A percentile compares a stretch with the other conserved stretches of the same genome.
These are phyloP conservation scores for Chlorella sp. DNA, from an alignment of 139 green algal genomes.

Conservation along the genomic window DNA sequence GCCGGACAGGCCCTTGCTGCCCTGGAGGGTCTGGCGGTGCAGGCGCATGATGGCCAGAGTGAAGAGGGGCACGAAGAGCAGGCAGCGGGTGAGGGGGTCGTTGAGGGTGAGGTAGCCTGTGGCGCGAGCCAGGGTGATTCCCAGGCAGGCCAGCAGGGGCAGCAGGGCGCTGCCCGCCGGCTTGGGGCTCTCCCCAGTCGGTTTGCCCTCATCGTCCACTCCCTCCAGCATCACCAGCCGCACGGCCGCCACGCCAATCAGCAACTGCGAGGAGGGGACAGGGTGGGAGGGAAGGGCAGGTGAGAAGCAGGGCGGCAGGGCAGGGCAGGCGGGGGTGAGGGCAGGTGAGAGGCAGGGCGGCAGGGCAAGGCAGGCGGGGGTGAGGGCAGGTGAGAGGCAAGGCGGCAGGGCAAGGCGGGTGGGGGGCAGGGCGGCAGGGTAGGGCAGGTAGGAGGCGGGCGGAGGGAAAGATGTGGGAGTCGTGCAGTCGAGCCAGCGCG, in stretches of 20 bases:
- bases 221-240: constrained; percentile 40
- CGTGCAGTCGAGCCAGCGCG: no score
- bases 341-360: no score
- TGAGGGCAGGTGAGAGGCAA: no score
- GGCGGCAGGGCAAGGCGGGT: no score
- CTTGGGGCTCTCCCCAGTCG: background rate
- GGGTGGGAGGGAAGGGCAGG: background rate
- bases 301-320: background rate
- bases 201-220: constrained; percentile 37
- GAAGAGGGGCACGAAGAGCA: constrained; percentile 41
- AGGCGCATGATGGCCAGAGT: constrained; percentile 31
- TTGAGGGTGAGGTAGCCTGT: constrained; percentile 34
- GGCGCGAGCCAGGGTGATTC: constrained; percentile 32
- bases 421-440: no score
- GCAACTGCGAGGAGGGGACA: constrained; percentile 18
- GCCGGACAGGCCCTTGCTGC: constrained; percentile 5
- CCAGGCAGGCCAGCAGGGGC: constrained; percentile 31
- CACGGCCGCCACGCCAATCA: constrained; percentile 34
- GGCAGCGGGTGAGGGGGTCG: constrained; percentile 31
- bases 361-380: background rate
- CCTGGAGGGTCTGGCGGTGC: constrained; percentile 39
- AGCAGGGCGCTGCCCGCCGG: constrained; percentile 4
- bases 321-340: no score
- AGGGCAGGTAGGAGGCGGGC: no score
- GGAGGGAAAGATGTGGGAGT: no score